Percentiles rank a stretch among this genome's conserved stretches.
phyloP scores from a whole-genome alignment of 2,329 filamentous ascomycete species.

The Beauveria medogensis region DNA sequence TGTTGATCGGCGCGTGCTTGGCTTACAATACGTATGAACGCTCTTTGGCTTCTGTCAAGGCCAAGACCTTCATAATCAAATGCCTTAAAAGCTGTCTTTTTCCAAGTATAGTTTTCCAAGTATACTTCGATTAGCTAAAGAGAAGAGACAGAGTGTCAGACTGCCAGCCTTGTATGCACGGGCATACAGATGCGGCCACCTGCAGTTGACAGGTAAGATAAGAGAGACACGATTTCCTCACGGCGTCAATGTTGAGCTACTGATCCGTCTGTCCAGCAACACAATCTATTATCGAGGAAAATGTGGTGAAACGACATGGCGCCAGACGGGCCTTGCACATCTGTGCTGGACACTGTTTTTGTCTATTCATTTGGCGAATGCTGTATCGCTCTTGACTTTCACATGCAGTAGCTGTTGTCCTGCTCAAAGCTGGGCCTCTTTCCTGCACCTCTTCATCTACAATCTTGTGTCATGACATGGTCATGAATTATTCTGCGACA shows the following conservation, averaged over 20 bases:
- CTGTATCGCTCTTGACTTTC: background rate
- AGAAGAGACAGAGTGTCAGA: background rate
- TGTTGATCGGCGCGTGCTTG: no score
- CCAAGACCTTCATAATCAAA: no score
- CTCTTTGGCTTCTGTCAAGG: no score
- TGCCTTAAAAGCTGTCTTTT: background rate
- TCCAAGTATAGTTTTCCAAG: background rate
- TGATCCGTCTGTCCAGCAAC: no score
- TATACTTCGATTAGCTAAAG: background rate
- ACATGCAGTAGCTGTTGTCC: slow-evolving; percentile 6
- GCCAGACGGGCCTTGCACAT: background rate
- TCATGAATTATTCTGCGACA: background rate
- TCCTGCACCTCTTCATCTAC: background rate
- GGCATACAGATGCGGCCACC: background rate
- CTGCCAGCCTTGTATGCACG: background rate
- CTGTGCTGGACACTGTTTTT: background rate
- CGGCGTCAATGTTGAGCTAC: background rate
- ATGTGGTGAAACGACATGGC: background rate
- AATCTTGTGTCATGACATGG: background rate
- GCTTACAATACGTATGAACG: no score
- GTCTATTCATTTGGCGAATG: background rate
- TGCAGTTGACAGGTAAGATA: background rate
- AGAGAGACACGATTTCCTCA: background rate
- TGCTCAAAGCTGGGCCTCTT: background rate
- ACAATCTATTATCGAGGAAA: no score